phyloP scores from a whole-genome alignment of 1,284 basidiomycete genomes.

The Cutaneotrichosporon sp. region DNA sequence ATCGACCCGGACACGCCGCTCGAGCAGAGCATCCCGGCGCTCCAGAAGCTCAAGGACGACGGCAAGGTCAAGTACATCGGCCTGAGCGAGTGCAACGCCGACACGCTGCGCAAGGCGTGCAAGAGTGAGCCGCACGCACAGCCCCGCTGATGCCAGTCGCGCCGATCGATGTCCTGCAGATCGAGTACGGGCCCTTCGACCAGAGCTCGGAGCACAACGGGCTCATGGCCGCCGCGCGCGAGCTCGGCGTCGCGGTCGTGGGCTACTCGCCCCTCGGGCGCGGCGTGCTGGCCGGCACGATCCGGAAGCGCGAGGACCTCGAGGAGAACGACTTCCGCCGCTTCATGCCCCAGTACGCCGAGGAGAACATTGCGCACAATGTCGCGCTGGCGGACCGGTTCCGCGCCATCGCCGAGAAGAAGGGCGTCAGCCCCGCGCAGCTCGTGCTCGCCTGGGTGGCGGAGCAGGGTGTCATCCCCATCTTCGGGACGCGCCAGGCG shows the following conservation, averaged over 20 bases:
- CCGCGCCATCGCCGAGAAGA: constrained; percentile 38
- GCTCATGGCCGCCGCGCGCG: constrained; percentile 50
- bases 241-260: constrained; percentile 52
- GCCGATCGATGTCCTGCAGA: constrained; percentile 54
- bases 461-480: constrained; percentile 51
- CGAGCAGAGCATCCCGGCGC: constrained; percentile 42
- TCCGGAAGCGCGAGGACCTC: constrained; percentile 34
- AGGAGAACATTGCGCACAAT: constrained; percentile 51
- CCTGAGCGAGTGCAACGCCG: constrained; percentile 62
- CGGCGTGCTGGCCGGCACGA: constrained; percentile 42
- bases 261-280: constrained; percentile 52
- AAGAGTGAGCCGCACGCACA: constrained; percentile 29
- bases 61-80: constrained; percentile 54
- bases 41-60: constrained; percentile 49
- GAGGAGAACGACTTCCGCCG: constrained; percentile 42
- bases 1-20: constrained; percentile 45
- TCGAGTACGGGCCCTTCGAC: constrained; percentile 56
- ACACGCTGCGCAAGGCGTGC: constrained; percentile 65
- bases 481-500: constrained; percentile 48
- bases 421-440: constrained; percentile 50
- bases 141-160: constrained; percentile 36
- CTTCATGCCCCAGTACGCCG: constrained; percentile 42
- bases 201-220: constrained; percentile 53
- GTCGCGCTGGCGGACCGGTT: constrained; percentile 42
- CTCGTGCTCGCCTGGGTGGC: constrained; percentile 56